Percentiles rank a stretch among this genome's conserved stretches.
These are phyloP conservation scores for Ambrosiella xylebori DNA, from an alignment of 2,329 filamentous ascomycete species.

Conservation along the genomic window DNA sequence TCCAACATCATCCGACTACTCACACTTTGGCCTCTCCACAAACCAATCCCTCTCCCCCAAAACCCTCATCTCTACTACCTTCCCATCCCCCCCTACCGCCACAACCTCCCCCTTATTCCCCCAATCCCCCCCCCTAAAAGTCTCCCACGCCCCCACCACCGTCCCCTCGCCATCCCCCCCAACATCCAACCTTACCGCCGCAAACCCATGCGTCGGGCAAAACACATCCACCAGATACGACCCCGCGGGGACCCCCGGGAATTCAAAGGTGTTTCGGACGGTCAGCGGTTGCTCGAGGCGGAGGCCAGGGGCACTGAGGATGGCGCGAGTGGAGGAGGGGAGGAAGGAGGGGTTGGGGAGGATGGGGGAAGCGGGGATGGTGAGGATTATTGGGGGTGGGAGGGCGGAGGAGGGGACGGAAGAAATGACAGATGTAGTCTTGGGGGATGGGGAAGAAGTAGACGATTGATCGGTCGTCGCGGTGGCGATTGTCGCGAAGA, in stretches of 20 bases:
- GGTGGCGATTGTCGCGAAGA: constrained; percentile 20
- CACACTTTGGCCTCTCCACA: constrained; percentile 57
- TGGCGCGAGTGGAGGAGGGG: constrained; percentile 50
- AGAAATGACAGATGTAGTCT: constrained; percentile 18
- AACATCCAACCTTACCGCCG: constrained; percentile 66
- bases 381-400: constrained; percentile 28
- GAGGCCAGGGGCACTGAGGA: constrained; percentile 28
- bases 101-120: constrained; percentile 58
- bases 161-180: constrained; percentile 53
- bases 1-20: constrained; percentile 22
- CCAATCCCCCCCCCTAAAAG: constrained; percentile 80
- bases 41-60: constrained; percentile 57
- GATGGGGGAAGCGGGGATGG: constrained; percentile 27
- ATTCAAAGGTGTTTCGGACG: constrained; percentile 53
- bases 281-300: constrained; percentile 43
- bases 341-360: constrained; percentile 35
- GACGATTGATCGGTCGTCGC: constrained; percentile 16
- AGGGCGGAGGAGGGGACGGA: constrained; percentile 21
- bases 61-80: constrained; percentile 40
- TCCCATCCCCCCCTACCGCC: constrained; percentile 22
- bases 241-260: constrained; percentile 51
- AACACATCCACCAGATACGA: constrained; percentile 74
- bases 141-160: constrained; percentile 56
- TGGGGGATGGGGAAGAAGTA: constrained; percentile 18
- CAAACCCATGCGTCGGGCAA: constrained; percentile 56